A percentile compares a stretch with the other conserved stretches of the same genome.
Evolutionary conservation across 257 asterid genomes (phyloP).

Genomic region (Solanum piurae): DNA sequence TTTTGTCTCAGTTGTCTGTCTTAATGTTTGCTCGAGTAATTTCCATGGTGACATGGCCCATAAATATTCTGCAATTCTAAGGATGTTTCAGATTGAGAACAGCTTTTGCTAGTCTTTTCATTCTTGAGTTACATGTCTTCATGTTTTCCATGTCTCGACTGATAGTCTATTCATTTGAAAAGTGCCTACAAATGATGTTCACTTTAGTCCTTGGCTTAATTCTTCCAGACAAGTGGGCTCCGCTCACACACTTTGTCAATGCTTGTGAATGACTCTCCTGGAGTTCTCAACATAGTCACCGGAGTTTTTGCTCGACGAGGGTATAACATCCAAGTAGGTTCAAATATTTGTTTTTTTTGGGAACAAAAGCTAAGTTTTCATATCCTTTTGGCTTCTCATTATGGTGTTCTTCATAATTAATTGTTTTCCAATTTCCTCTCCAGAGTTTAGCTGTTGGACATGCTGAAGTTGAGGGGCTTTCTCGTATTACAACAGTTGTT

Average conservation of each 20-base stretch:
- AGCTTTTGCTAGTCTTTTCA: not conserved
- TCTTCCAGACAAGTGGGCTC: conserved; percentile 75
- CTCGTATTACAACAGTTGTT: conserved; percentile 97
- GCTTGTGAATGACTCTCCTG: conserved; percentile 92
- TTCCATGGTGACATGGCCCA: not conserved
- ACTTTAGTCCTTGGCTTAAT: not conserved
- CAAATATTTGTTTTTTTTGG: not conserved
- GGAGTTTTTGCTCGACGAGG: conserved; percentile 98
- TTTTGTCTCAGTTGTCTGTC: not conserved
- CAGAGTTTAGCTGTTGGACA: conserved; percentile 99
- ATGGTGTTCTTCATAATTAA: not conserved
- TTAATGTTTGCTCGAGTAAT: not conserved
- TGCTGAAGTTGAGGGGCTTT: conserved; percentile 86
- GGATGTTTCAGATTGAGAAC: not conserved
- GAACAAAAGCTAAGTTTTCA: not conserved
- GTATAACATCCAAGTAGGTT: conserved; percentile 79
- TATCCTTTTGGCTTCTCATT: not conserved
- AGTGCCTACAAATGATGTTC: not conserved
- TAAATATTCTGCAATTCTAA: not conserved
- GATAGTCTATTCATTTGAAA: not conserved
- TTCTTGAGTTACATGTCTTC: not conserved
- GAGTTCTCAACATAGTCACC: conserved; percentile 88
- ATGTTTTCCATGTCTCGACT: not conserved
- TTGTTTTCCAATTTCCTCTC: conserved; percentile 8
- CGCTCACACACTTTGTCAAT: conserved; percentile 91